Evolutionary conservation across 1,139 yeast genomes (phyloP), one percentile per base, ranked within the genome.

Genomic region (Hansenula lynferdii): DNA sequence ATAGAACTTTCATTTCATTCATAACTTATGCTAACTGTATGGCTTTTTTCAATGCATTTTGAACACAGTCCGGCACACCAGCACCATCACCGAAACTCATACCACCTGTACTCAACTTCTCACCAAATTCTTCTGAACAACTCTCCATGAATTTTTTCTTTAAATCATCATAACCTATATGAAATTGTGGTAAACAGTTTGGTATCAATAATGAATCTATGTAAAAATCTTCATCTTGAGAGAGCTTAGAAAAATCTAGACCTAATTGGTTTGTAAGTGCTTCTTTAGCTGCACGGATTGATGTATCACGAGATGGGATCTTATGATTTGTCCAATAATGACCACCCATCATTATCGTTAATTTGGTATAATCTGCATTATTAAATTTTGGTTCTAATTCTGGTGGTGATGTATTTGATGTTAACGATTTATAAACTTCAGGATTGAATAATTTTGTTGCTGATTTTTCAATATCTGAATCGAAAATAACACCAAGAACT

Each of bases 271-370:
- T 62, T 30, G 55, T 45, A 31, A 87, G 60, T 4, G 96, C 95
- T 1, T 62, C 64, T 51, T 77, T 74, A 15, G 96, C 72, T 12
- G 95, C 77, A 36, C 70, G 70, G 50, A 92, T 85, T 6, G 98
- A 31, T 7, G n/a, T 22, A 6, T 31, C 33, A 5, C 20, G 14
- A 10, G 33, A 22, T 7, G 82, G 84, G 3, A 72, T 53, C 4
- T 45, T 33, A 9, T 39, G 34, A 20, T 57, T 54, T 12, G 58
- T 51, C 67, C 77, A 69, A 53, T 72, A 71, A 54, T 84, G 84
- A 1, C 97, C 97, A 1, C 97, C 97, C 56, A 87, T 64, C 97
- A 92, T 92, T 26, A 87, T 72, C 0, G 98, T 92, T 36, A 90
- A 59, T 49, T 85, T 86, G 7, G 86, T 75, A 48, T 81, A 80